Evolutionary conservation across 1,139 yeast species (phyloP).

Genomic region (Suhomyces bribrorum): DNA sequence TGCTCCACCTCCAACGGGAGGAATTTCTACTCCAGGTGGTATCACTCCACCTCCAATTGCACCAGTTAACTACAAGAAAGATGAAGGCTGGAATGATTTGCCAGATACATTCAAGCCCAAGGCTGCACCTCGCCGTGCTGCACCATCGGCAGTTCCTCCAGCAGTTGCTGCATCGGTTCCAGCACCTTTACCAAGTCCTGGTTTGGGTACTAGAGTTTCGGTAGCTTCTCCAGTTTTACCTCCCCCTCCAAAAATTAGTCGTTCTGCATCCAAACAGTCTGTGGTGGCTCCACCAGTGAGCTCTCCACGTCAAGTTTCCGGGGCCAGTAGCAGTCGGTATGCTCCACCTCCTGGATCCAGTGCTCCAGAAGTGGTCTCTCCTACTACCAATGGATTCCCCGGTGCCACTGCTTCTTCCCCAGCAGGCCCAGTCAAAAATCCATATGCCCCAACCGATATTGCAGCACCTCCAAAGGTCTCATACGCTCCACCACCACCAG

Average conservation of each 20-base stretch:
- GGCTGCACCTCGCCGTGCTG: conserved; percentile 53
- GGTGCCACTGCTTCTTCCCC: conserved; percentile 13
- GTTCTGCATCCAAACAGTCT: conserved; percentile 30
- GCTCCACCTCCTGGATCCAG: conserved; percentile 39
- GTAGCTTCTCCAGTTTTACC: conserved; percentile 20
- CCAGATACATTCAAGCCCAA: conserved; percentile 65
- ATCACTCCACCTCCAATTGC: conserved; percentile 27
- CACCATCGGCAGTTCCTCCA: conserved; percentile 35
- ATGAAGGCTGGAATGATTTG: conserved; percentile 93
- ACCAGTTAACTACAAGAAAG: conserved; percentile 49
- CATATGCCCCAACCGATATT: conserved; percentile 20
- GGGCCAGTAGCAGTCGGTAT: conserved; percentile 33
- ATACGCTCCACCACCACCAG: conserved; percentile 17
- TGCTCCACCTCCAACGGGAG: conserved; percentile 28
- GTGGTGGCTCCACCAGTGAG: conserved; percentile 16
- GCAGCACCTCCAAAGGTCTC: conserved; percentile 12
- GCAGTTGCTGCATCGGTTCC: conserved; percentile 14
- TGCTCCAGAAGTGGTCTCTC: conserved; percentile 7
- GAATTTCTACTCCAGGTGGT: conserved; percentile 14
- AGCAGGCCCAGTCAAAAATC: conserved; percentile 21
- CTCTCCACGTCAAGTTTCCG: conserved; percentile 20
- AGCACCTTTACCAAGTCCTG: conserved; percentile 18
- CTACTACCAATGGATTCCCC: conserved; percentile 10
- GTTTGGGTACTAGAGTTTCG: conserved; percentile 19
- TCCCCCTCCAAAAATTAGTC: conserved; percentile 42